Conservation (phyloP, 257 asterid genomes). For the Solanum pimpinellifolium region DNA sequence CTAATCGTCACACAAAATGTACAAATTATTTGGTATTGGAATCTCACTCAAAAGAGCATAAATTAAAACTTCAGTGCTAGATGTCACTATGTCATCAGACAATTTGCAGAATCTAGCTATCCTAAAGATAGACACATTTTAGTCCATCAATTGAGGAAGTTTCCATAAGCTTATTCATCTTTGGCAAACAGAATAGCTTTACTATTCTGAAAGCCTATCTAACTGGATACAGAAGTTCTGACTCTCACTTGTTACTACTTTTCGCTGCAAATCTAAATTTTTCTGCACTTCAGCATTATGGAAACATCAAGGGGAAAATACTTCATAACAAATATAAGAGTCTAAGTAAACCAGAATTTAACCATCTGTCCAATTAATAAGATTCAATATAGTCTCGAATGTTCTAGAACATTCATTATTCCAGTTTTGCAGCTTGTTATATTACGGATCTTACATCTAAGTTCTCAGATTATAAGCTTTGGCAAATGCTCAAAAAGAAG, state of each 20-base stretch:
- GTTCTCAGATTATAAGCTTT: background rate
- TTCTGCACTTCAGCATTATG: background rate
- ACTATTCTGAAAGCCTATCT: background rate
- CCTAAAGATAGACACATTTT: background rate
- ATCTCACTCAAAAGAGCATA: background rate
- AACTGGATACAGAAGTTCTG: background rate
- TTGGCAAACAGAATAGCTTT: background rate
- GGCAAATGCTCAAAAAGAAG: background rate
- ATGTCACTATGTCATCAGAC: background rate
- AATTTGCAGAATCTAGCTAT: background rate
- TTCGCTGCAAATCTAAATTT: background rate
- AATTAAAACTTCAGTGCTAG: background rate
- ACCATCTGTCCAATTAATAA: background rate
- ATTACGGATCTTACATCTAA: background rate
- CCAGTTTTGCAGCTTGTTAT: background rate
- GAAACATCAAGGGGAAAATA: background rate
- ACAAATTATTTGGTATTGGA: background rate
- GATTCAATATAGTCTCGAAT: background rate
- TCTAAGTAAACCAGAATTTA: background rate
- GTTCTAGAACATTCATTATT: background rate
- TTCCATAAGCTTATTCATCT: background rate
- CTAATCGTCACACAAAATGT: too few relatives aligned
- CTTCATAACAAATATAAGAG: background rate
- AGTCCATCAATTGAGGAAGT: background rate
- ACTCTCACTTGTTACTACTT: background rate